Evolutionary conservation across 2,329 filamentous ascomycete species (phyloP), one percentile per base, ranked within the genome.

Genomic region (Pseudocercospora crystallina): DNA sequence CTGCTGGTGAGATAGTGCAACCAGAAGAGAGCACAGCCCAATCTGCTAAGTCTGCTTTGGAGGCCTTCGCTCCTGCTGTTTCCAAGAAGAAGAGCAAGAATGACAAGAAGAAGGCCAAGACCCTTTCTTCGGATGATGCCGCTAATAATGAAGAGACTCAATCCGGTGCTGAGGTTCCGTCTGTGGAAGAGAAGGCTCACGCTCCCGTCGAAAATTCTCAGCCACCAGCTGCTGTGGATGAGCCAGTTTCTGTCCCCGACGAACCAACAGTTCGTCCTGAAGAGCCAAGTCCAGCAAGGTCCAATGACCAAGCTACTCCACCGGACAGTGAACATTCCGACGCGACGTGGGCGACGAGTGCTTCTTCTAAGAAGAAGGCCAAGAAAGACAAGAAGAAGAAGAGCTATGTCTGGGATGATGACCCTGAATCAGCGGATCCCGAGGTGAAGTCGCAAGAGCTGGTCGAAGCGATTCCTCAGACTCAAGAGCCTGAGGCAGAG

Each of bases 331-430:
- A 26, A 7, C 20, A 26, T 4, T 26, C 20, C 7, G 20, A 26
- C 20, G 20, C 20, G 4, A 26, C 20, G 20, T 26, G 20, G 20
- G 20, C 20, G 3, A 26, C 20, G 4, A 3, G 4, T 26, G 20
- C 20, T 26, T 26, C 20, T 26, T 26, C 20, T 3, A 26, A 26
- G 31, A 66, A 64, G 52, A 56, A 56, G 14, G 61, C 62, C 3
- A 66, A 65, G 54, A 65, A 66, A 40, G 52, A 31, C 12, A 65
- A 61, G 55, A 64, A 64, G 49, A 61, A 64, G 40, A 40, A 49
- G 12, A 43, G 42, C 17, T 41, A 48, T 31, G 47, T 57, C 29
- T 57, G 51, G 9, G 58, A 51, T 29, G 56, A 60, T n/a, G 50
- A 58, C 32, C 44, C 39, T 12, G 38, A 36, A 38, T 7, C 20